Percentiles rank a stretch among this genome's conserved stretches.
Evolutionary conservation across 1,284 basidiomycete genomes (phyloP).

Genomic region (Inonotus obliquus): DNA sequence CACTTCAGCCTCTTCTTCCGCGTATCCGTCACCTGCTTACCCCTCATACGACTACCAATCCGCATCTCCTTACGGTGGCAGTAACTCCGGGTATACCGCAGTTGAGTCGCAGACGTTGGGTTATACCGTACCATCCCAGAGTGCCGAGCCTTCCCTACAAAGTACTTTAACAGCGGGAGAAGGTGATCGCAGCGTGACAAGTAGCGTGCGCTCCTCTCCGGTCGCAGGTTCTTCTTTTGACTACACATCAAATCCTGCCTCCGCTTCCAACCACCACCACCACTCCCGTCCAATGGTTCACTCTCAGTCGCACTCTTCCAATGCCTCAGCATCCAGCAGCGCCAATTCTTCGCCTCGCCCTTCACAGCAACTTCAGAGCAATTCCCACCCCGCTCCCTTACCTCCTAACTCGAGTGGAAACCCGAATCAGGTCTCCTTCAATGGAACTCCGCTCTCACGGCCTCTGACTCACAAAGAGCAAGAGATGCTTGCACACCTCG

Average conservation of each 20-base stretch:
- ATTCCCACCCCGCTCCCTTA: neutral
- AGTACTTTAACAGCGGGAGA: neutral
- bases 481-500: slow-evolving; percentile 65
- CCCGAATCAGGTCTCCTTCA: neutral
- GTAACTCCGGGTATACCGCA: neutral
- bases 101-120: neutral
- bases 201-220: neutral
- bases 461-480: slow-evolving; percentile 58
- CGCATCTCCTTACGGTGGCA: neutral
- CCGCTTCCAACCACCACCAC: neutral
- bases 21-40: slow-evolving; percentile 1
- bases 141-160: neutral
- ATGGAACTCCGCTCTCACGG: slow-evolving; percentile 35
- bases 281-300: neutral
- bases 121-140: neutral
- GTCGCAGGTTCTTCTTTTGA: neutral
- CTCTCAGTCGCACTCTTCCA: slow-evolving; percentile 8
- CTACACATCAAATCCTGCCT: neutral
- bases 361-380: neutral
- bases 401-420: neutral
- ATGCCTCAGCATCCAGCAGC: neutral
- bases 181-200: slow-evolving; percentile 1
- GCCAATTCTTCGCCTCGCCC: neutral
- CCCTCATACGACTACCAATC: slow-evolving; percentile 9
- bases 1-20: slow-evolving; percentile 3